phyloP scores from a whole-genome alignment of 1,284 basidiomycete genomes.

The Anthracocystis walkeri region DNA sequence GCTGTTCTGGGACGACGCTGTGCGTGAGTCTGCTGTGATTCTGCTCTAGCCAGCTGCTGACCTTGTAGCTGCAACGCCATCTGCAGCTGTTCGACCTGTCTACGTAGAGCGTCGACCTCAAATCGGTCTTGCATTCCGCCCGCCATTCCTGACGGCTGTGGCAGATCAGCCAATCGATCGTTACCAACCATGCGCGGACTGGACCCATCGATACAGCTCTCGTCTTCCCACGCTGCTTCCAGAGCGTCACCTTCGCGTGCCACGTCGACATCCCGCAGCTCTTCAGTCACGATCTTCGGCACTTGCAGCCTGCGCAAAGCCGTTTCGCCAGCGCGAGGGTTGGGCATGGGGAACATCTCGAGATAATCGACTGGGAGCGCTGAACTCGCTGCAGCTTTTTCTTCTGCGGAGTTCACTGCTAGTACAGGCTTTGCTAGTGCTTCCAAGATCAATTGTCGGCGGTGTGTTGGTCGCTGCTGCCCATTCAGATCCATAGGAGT shows the following conservation, averaged over 20 bases:
- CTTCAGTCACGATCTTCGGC: background rate
- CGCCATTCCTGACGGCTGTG: background rate
- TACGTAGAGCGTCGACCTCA: constrained; percentile 35
- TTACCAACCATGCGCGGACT: constrained; percentile 7
- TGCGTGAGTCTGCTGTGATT: constrained; percentile 10
- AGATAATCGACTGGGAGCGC: background rate
- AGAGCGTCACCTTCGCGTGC: constrained; percentile 2
- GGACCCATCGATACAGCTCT: constrained; percentile 21
- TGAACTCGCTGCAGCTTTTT: background rate
- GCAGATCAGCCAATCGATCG: background rate
- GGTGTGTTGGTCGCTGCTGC: background rate
- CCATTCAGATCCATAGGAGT: background rate
- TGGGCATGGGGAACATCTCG: constrained; percentile 14
- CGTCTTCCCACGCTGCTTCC: constrained; percentile 42
- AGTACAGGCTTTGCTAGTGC: background rate
- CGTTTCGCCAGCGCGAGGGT: constrained; percentile 1
- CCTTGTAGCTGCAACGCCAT: constrained; percentile 37
- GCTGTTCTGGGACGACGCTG: background rate
- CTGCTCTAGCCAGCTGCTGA: constrained; percentile 13
- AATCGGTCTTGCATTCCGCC: constrained; percentile 11
- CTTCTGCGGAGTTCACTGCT: background rate
- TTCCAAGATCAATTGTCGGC: background rate
- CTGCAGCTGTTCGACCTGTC: constrained; percentile 49
- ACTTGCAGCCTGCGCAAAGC: background rate
- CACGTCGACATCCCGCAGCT: constrained; percentile 1